A percentile compares a stretch with the other conserved stretches of the same genome.
Evolutionary conservation across 352 stramenopile genomes (phyloP).

Genomic region (Phytophthora hibernalis): DNA sequence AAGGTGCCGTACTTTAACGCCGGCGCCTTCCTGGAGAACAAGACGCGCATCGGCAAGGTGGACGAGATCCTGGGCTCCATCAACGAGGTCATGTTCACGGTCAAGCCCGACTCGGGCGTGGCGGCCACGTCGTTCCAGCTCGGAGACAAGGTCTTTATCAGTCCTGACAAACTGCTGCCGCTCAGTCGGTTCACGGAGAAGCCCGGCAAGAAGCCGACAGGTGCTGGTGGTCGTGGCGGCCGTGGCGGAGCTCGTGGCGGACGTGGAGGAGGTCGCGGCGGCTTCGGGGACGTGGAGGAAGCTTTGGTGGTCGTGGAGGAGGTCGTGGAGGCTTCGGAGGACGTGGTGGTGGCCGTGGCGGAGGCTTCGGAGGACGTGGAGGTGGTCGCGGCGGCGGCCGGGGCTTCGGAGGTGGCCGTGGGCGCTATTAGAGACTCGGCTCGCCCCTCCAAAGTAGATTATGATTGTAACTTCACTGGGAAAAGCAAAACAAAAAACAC

Average conservation of each 20-base stretch:
- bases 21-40: slow-evolving; percentile 98
- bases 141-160: slow-evolving; percentile 98
- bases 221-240: slow-evolving; percentile 51
- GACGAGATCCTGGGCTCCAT: slow-evolving; percentile 99
- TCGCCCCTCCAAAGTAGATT: slow-evolving; percentile 48
- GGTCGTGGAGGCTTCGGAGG: slow-evolving; percentile 15
- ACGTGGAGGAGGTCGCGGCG: slow-evolving; percentile 40
- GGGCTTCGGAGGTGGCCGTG: slow-evolving; percentile 35
- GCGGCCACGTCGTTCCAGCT: slow-evolving; percentile 95
- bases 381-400: slow-evolving; percentile 11
- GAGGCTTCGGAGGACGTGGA: slow-evolving; percentile 26
- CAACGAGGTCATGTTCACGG: slow-evolving; percentile 96
- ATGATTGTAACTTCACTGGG: slow-evolving; percentile 47
- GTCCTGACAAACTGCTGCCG: slow-evolving; percentile 96
- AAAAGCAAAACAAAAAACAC: slow-evolving; percentile 32
- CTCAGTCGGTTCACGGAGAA: slow-evolving; percentile 96
- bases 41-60: slow-evolving; percentile 99
- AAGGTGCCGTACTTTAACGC: slow-evolving; percentile 99
- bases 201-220: slow-evolving; percentile 64
- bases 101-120: slow-evolving; percentile 96
- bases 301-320: slow-evolving; percentile 18
- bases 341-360: slow-evolving; percentile 37
- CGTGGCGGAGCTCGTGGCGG: slow-evolving; percentile 56
- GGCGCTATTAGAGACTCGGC: slow-evolving; percentile 32
- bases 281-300: slow-evolving; percentile 26